Conservation (phyloP, 1,284 basidiomycete genomes). For the Pseudozyma sp. region DNA sequence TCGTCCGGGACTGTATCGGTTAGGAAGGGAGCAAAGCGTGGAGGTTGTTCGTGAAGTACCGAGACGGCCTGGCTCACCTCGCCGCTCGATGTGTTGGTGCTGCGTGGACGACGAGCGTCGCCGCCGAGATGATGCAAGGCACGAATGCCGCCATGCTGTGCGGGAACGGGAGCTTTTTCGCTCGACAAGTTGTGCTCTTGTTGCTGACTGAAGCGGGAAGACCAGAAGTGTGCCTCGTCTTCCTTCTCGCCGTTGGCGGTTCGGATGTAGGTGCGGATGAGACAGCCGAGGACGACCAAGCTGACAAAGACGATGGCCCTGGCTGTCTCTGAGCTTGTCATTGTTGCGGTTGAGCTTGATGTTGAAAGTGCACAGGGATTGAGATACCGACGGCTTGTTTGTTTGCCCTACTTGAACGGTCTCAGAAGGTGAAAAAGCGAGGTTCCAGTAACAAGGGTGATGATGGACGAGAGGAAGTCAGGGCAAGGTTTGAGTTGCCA, state of each 20-base stretch:
- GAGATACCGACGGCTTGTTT: neutral
- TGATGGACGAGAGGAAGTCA: neutral
- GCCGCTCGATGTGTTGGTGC: slow-evolving; percentile 41
- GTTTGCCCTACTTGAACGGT: no score
- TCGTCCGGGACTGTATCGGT: slow-evolving; percentile 13
- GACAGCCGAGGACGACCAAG: slow-evolving; percentile 38
- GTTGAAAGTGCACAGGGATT: neutral
- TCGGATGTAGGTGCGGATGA: slow-evolving; percentile 48
- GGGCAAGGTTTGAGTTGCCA: slow-evolving; percentile 5
- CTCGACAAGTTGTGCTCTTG: neutral
- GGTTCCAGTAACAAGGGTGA: neutral
- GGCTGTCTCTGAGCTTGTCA: slow-evolving; percentile 39
- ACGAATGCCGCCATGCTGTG: no score
- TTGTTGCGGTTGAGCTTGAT: slow-evolving; percentile 15
- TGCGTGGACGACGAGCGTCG: slow-evolving; percentile 11
- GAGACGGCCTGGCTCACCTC: slow-evolving; percentile 41
- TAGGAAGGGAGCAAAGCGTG: slow-evolving; percentile 30
- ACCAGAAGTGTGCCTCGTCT: slow-evolving; percentile 46
- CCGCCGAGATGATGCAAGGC: neutral
- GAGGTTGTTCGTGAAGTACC: slow-evolving; percentile 39
- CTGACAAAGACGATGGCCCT: slow-evolving; percentile 39
- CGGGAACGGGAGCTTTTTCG: neutral
- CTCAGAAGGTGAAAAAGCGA: no score
- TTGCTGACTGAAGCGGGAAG: slow-evolving; percentile 29
- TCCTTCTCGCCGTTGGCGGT: slow-evolving; percentile 46